Evolutionary conservation across 1,284 basidiomycete species (phyloP).

Genomic region (Irpex lacteus): DNA sequence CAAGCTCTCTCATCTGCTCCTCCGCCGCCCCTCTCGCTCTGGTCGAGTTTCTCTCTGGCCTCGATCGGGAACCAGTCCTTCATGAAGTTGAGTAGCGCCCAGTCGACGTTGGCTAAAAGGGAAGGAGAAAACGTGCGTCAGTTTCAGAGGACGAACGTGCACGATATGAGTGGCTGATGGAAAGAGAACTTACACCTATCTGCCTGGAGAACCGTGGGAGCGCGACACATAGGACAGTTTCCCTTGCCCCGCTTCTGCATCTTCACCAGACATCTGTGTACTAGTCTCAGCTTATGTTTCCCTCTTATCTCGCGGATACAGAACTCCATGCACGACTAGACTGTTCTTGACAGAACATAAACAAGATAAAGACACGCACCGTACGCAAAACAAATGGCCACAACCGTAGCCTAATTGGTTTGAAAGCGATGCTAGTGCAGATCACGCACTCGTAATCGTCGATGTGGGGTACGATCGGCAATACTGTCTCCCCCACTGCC

Average conservation of each 20-base stretch:
- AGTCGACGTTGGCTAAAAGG: conserved; percentile 72
- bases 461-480: conserved; percentile 82
- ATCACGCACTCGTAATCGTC: conserved; percentile 80
- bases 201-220: conserved; percentile 72
- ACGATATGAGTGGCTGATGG: background rate
- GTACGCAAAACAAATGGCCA: conserved; percentile 89
- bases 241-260: conserved; percentile 85
- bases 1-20: conserved; percentile 71
- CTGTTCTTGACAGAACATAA: background rate
- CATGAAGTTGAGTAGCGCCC: conserved; percentile 83
- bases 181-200: conserved; percentile 57
- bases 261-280: conserved; percentile 78
- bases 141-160: background rate
- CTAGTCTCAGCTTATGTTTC: background rate
- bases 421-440: conserved; percentile 84
- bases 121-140: conserved; percentile 2
- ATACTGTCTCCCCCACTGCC: conserved; percentile 79
- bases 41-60: conserved; percentile 70
- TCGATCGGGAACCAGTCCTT: conserved; percentile 92
- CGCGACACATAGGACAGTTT: conserved; percentile 86
- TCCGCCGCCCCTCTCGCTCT: conserved; percentile 74
- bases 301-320: too few relatives aligned
- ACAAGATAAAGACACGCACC: conserved; percentile 34
- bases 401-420: conserved; percentile 85
- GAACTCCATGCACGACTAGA: too few relatives aligned